Conservation (phyloP, 1,284 basidiomycete species). For the Cryptococcus hybrid region DNA sequence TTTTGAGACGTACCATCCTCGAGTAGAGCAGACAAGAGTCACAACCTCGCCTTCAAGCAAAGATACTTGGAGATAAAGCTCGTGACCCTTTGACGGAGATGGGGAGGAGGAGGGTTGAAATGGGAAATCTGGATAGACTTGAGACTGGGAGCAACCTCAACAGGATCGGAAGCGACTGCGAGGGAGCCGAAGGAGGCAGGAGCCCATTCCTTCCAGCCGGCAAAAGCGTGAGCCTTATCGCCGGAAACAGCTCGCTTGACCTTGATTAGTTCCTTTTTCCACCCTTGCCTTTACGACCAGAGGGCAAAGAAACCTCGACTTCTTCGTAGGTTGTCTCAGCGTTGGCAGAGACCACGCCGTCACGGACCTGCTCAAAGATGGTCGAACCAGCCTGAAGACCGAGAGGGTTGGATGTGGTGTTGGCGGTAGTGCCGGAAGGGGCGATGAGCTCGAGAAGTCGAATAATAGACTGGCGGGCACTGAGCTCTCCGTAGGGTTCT, state of each 20-base stretch:
- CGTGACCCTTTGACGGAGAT: constrained; percentile 56
- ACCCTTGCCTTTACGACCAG: constrained; percentile 32
- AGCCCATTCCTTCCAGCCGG: constrained; percentile 44
- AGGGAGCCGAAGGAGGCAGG: constrained; percentile 36
- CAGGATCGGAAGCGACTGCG: constrained; percentile 42
- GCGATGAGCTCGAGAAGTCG: constrained; percentile 54
- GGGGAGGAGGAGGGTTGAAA: constrained; percentile 60
- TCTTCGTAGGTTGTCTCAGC: constrained; percentile 27
- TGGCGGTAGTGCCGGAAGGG: constrained; percentile 47
- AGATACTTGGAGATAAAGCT: constrained; percentile 56
- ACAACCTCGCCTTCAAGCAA: constrained; percentile 58
- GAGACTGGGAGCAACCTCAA: constrained; percentile 46
- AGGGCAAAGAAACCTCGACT: constrained; percentile 30
- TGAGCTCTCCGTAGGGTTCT: constrained; percentile 55
- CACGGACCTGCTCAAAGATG: constrained; percentile 54
- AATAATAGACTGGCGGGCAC: constrained; percentile 53
- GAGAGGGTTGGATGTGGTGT: constrained; percentile 47
- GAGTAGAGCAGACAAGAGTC: constrained; percentile 55
- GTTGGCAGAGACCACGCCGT: constrained; percentile 36
- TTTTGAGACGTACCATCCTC: constrained; percentile 58
- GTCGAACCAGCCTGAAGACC: constrained; percentile 52
- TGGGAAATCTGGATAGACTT: constrained; percentile 55
- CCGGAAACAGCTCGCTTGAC: constrained; percentile 37
- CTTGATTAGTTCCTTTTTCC: constrained; percentile 39
- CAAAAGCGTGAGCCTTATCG: constrained; percentile 47